phyloP scores from a whole-genome alignment of 805 yeast species.

The Starmera caribaea region DNA sequence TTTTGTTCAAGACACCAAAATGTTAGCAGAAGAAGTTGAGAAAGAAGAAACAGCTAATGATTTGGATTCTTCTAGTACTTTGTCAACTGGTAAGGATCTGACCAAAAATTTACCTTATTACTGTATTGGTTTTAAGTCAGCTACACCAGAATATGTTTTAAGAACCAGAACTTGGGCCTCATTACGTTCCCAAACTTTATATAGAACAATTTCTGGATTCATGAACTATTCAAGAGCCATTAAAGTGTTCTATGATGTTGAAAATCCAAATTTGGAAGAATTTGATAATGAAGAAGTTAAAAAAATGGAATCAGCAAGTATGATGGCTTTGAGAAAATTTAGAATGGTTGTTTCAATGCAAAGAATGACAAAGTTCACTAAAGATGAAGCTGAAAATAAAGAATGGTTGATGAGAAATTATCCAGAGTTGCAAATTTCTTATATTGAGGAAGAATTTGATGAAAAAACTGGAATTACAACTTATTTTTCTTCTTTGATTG shows the following conservation, averaged over 20 bases:
- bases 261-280: slow-evolving; percentile 31
- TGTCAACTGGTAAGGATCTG: slow-evolving; percentile 23
- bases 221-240: slow-evolving; percentile 62
- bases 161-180: slow-evolving; percentile 76
- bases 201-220: slow-evolving; percentile 66
- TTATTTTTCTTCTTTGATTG: slow-evolving; percentile 60
- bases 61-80: background rate
- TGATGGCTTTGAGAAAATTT: slow-evolving; percentile 53
- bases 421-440: slow-evolving; percentile 59
- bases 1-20: slow-evolving; percentile 58
- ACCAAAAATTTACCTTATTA: slow-evolving; percentile 46
- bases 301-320: slow-evolving; percentile 35
- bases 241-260: slow-evolving; percentile 52
- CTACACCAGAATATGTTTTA: slow-evolving; percentile 46
- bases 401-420: slow-evolving; percentile 53
- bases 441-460: slow-evolving; percentile 42
- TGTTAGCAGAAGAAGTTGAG: slow-evolving; percentile 40
- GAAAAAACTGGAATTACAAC: slow-evolving; percentile 26
- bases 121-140: slow-evolving; percentile 54
- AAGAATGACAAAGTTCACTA: slow-evolving; percentile 40
- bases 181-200: slow-evolving; percentile 61
- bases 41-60: slow-evolving; percentile 7
- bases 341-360: slow-evolving; percentile 61
- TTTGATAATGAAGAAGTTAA: slow-evolving; percentile 23
- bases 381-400: slow-evolving; percentile 48